A percentile compares a stretch with the other conserved stretches of the same genome.
Conservation (phyloP, 176 grass and related monocot species). For the Cenchrus fungigraminus region DNA sequence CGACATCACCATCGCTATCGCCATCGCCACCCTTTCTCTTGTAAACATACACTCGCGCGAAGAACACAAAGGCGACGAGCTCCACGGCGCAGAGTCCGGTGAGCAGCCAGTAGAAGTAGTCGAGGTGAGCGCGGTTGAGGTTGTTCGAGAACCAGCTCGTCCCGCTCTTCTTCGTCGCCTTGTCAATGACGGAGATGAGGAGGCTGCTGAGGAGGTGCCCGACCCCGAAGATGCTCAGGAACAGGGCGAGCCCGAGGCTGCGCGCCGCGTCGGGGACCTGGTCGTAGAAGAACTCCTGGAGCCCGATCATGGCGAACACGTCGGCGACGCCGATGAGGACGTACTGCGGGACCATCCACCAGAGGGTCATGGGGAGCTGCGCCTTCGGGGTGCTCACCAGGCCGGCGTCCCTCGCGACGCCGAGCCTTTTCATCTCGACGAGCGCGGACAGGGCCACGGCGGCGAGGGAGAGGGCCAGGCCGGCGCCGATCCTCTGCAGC, state of each 20-base stretch:
- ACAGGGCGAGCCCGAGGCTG: slow-evolving; percentile 36
- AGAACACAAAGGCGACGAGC: slow-evolving; percentile 24
- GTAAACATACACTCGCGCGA: slow-evolving; percentile 23
- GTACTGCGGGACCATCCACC: slow-evolving; percentile 66
- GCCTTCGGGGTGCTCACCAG: slow-evolving; percentile 35
- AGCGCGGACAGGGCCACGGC: slow-evolving; percentile 52
- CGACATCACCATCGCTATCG: neutral
- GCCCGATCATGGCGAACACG: slow-evolving; percentile 56
- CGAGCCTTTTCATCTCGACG: slow-evolving; percentile 55
- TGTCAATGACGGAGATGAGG: slow-evolving; percentile 27
- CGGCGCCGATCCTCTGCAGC: slow-evolving; percentile 65
- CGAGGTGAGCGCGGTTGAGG: slow-evolving; percentile 18
- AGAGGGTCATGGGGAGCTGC: slow-evolving; percentile 58
- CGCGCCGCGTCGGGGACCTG: slow-evolving; percentile 53
- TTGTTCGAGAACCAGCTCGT: slow-evolving; percentile 34
- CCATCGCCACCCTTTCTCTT: neutral
- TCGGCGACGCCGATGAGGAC: slow-evolving; percentile 43
- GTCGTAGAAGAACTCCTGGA: slow-evolving; percentile 98
- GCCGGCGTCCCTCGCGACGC: slow-evolving; percentile 50
- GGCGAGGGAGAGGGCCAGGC: slow-evolving; percentile 49
- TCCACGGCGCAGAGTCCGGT: slow-evolving; percentile 31
- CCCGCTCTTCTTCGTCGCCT: slow-evolving; percentile 5
- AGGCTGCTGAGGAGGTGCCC: slow-evolving; percentile 30
- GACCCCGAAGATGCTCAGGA: slow-evolving; percentile 40
- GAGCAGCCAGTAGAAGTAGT: slow-evolving; percentile 43